These are phyloP conservation scores for Fusarium avenaceum DNA, from an alignment of 2,329 filamentous ascomycete species.

Conservation along the genomic window DNA sequence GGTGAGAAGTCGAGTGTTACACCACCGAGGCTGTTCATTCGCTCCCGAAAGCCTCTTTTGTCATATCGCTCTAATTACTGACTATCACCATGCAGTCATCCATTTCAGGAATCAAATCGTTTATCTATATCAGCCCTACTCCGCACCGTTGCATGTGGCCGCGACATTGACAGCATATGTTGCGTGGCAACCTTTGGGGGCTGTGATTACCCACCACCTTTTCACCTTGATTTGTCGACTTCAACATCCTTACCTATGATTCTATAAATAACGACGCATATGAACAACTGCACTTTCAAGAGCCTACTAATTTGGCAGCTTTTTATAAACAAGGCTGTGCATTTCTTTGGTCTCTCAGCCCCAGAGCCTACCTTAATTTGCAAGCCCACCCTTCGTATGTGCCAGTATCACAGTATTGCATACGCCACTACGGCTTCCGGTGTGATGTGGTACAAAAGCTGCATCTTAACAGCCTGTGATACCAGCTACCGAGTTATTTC, in stretches of 20 bases:
- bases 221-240: neutral
- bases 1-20: slow-evolving; percentile 1
- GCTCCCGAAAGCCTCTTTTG: neutral
- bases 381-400: neutral
- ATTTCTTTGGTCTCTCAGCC: neutral
- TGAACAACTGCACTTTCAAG: accelerated
- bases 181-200: slow-evolving; percentile 1
- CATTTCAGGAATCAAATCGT: neutral
- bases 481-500: neutral
- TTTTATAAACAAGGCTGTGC: neutral
- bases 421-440: neutral
- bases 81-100: slow-evolving; percentile 4
- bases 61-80: neutral
- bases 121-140: neutral
- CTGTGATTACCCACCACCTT: neutral
- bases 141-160: neutral
- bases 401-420: neutral
- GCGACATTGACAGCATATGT: neutral
- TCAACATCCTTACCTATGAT: neutral
- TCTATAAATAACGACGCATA: neutral
- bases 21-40: neutral
- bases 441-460: neutral
- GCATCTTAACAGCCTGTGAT: neutral
- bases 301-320: no score
- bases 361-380: neutral